A percentile compares a stretch with the other conserved stretches of the same genome.
Conservation (phyloP, 805 yeast species). For the Spathaspora passalidarum region DNA sequence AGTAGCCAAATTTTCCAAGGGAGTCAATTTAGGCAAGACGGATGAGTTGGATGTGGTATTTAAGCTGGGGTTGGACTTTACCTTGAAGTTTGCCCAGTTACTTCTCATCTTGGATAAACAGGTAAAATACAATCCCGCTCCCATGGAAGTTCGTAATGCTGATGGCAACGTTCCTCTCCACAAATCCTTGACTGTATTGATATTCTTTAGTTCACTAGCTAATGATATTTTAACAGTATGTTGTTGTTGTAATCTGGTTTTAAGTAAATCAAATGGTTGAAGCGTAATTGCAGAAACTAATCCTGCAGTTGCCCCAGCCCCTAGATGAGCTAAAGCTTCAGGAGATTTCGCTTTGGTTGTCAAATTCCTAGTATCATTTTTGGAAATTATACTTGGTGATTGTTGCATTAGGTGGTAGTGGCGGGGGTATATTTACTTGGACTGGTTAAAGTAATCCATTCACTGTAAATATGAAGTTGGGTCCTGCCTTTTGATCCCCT, state of each 20-base stretch:
- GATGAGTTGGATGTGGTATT: slow-evolving; percentile 9
- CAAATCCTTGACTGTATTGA: slow-evolving; percentile 45
- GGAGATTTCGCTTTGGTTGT: neutral
- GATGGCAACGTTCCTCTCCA: slow-evolving; percentile 97
- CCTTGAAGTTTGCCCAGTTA: slow-evolving; percentile 36
- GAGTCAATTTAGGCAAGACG: slow-evolving; percentile 67
- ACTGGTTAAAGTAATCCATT: too few relatives aligned
- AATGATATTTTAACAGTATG: slow-evolving; percentile 26
- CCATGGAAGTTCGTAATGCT: slow-evolving; percentile 83
- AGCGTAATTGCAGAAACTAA: slow-evolving; percentile 72
- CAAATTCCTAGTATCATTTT: neutral
- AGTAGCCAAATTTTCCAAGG: slow-evolving; percentile 63
- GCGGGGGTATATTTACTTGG: too few relatives aligned
- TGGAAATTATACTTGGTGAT: neutral
- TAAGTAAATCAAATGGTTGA: slow-evolving; percentile 87
- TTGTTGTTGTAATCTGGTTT: slow-evolving; percentile 72
- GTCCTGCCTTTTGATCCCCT: too few relatives aligned
- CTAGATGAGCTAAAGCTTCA: slow-evolving; percentile 46
- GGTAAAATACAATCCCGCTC: slow-evolving; percentile 83
- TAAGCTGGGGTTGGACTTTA: neutral
- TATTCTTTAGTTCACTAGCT: slow-evolving; percentile 40
- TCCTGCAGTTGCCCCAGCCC: slow-evolving; percentile 86
- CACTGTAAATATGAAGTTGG: too few relatives aligned
- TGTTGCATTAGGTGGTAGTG: too few relatives aligned
- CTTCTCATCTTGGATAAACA: slow-evolving; percentile 62